Evolutionary conservation across 106 monocot genomes (phyloP).

Genomic region (Apostasia shenzhenica): DNA sequence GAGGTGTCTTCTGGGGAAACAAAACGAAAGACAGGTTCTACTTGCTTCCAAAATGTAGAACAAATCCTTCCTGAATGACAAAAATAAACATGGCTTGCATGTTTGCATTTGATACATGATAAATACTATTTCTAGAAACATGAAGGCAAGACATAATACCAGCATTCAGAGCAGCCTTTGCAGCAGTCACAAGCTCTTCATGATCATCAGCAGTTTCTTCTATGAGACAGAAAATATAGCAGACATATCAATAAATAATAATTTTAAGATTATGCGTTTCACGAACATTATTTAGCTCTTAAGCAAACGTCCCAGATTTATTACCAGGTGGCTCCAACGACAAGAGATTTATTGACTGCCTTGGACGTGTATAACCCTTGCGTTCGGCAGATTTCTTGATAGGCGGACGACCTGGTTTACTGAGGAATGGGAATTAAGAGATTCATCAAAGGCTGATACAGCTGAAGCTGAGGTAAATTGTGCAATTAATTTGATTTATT

Average conservation of each 20-base stretch:
- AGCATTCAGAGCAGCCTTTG: conserved; percentile 43
- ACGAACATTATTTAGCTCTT: no score
- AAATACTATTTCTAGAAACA: not conserved
- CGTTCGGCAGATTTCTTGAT: conserved; percentile 53
- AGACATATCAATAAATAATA: not conserved
- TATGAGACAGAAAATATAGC: conserved; percentile 17
- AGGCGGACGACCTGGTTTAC: conserved; percentile 46
- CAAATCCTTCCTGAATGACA: conserved; percentile 17
- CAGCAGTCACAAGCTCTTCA: conserved; percentile 64
- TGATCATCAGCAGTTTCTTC: conserved; percentile 58
- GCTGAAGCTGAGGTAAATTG: not conserved
- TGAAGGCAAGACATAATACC: conserved; percentile 19
- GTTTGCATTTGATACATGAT: not conserved
- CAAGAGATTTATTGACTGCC: conserved; percentile 20
- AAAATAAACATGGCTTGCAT: conserved; percentile 2
- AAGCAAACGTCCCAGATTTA: not conserved
- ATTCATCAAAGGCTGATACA: not conserved
- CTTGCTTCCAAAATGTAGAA: conserved; percentile 33
- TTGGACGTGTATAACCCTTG: conserved; percentile 35
- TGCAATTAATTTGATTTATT: not conserved
- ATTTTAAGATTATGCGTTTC: not conserved
- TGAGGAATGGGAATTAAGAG: conserved; percentile 9
- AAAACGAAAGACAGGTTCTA: conserved; percentile 36
- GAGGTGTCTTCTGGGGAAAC: conserved; percentile 32
- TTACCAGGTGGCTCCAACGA: conserved; percentile 42